Evolutionary conservation across 2,329 filamentous ascomycete genomes (phyloP).

Genomic region (Phialophora expanda): DNA sequence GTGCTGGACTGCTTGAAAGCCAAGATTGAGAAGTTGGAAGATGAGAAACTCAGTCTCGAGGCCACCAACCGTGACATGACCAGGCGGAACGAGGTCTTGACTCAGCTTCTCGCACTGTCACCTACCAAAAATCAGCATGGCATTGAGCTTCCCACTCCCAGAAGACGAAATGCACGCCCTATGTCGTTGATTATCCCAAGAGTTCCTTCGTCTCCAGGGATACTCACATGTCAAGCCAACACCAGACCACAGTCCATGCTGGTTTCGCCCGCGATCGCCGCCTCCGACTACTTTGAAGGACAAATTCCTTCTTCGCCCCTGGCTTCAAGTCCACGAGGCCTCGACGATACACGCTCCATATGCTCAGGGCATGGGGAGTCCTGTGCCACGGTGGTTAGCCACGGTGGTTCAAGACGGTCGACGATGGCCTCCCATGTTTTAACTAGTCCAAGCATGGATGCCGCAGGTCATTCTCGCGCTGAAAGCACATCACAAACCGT

Average conservation of each 20-base stretch:
- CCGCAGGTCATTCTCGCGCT: conserved; percentile 3
- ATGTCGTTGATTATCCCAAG: conserved; percentile 43
- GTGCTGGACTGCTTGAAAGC: conserved; percentile 37
- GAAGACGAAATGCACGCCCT: conserved; percentile 39
- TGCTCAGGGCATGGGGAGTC: conserved; percentile 40
- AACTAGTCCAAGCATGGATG: conserved; percentile 22
- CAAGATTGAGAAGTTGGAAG: conserved; percentile 43
- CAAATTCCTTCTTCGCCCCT: conserved; percentile 27
- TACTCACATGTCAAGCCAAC: conserved; percentile 32
- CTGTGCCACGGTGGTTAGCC: conserved; percentile 36
- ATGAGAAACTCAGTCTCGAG: conserved; percentile 42
- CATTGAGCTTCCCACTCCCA: conserved; percentile 37
- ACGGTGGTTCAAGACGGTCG: conserved; percentile 32
- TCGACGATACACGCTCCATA: conserved; percentile 36
- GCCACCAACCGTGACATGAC: conserved; percentile 45
- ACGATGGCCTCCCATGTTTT: conserved; percentile 27
- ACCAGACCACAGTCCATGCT: conserved; percentile 34
- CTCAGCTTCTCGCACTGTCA: conserved; percentile 46
- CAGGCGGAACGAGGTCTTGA: conserved; percentile 46
- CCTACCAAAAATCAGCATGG: conserved; percentile 38
- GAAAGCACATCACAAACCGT: conserved; percentile 22
- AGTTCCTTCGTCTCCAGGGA: conserved; percentile 40
- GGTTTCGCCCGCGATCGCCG: conserved; percentile 25
- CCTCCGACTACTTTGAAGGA: conserved; percentile 27
- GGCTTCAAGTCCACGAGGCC: conserved; percentile 14